Percentiles rank a stretch among this genome's conserved stretches.
Conservation (phyloP, 805 yeast species). For the Diddensiella santjacobensis region DNA sequence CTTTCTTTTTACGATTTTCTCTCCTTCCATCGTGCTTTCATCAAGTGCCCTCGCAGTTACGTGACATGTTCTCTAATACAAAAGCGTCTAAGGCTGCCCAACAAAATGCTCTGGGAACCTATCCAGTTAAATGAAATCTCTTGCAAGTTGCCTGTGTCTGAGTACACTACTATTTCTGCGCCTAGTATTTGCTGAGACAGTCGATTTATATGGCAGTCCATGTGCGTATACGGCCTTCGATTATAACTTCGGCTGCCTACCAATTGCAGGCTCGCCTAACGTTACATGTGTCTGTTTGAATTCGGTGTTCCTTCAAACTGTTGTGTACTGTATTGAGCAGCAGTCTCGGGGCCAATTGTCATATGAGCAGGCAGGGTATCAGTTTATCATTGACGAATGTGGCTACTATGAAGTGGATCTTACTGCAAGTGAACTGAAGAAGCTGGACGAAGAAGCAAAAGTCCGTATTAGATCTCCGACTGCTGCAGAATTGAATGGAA, state of each 20-base stretch:
- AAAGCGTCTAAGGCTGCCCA: no score
- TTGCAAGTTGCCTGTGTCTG: no score
- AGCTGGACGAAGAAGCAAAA: not conserved
- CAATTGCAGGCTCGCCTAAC: not conserved
- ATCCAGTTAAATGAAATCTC: no score
- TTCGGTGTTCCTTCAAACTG: conserved; percentile 9
- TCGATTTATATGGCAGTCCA: not conserved
- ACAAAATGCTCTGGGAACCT: no score
- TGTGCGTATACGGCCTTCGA: not conserved
- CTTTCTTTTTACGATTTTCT: no score
- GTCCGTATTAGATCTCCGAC: not conserved
- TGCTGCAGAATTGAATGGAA: not conserved
- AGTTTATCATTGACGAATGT: not conserved
- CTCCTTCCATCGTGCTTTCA: no score
- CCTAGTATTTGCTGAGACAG: not conserved
- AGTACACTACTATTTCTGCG: not conserved
- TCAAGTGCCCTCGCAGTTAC: no score
- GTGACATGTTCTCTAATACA: no score
- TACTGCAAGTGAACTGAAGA: not conserved
- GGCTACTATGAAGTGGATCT: not conserved
- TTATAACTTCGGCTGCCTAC: not conserved
- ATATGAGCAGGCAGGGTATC: not conserved
- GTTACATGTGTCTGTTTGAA: conserved; percentile 1
- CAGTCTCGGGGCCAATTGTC: not conserved
- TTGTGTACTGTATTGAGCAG: conserved; percentile 7